These are phyloP conservation scores for Lactifluus rugatus DNA, from an alignment of 768 basidiomycete species.

Conservation along the genomic window DNA sequence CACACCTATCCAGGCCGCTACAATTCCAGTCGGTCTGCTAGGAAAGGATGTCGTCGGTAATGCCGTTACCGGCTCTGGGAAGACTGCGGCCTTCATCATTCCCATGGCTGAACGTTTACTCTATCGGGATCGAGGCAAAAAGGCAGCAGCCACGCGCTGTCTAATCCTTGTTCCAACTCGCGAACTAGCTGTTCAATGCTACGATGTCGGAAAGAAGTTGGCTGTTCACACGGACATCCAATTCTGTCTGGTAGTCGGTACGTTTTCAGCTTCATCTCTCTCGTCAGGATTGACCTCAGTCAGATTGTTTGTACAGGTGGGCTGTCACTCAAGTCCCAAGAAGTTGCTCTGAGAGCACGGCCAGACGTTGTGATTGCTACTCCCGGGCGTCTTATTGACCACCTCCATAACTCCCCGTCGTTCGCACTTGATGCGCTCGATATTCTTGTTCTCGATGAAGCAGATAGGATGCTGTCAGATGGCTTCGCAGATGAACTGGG, in stretches of 20 bases:
- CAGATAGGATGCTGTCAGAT: slow-evolving; percentile 92
- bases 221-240: slow-evolving; percentile 82
- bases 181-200: slow-evolving; percentile 93
- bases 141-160: slow-evolving; percentile 79
- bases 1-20: slow-evolving; percentile 91
- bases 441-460: slow-evolving; percentile 92
- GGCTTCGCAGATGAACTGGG: slow-evolving; percentile 91
- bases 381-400: slow-evolving; percentile 88
- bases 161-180: slow-evolving; percentile 90
- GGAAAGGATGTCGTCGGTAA: slow-evolving; percentile 95
- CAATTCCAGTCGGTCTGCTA: slow-evolving; percentile 86
- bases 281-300: slow-evolving; percentile 8
- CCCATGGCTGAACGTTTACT: slow-evolving; percentile 89
- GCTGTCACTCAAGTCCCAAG: slow-evolving; percentile 87
- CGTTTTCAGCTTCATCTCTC: slow-evolving; percentile 10
- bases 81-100: slow-evolving; percentile 95
- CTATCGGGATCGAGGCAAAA: slow-evolving; percentile 84
- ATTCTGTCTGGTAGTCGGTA: slow-evolving; percentile 88
- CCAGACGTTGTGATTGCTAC: slow-evolving; percentile 96
- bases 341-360: slow-evolving; percentile 68
- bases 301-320: slow-evolving; percentile 50
- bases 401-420: slow-evolving; percentile 88
- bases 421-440: slow-evolving; percentile 91
- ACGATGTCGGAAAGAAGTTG: slow-evolving; percentile 80
- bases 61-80: slow-evolving; percentile 95